phyloP scores from a whole-genome alignment of 192 early-diverging fungal species.

The Mycoemilia scoparia region DNA sequence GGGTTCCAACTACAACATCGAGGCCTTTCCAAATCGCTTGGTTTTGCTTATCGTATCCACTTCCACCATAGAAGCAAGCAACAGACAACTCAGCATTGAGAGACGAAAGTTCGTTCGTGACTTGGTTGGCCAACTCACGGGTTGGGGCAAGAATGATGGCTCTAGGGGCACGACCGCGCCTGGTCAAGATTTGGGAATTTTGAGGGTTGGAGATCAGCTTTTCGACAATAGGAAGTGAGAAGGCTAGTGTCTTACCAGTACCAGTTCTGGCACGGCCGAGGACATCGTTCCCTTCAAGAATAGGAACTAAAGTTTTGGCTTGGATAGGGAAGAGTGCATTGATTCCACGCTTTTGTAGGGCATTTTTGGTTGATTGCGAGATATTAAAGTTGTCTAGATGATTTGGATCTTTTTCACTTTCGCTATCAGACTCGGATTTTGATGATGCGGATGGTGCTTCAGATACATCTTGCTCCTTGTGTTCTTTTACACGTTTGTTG shows the following conservation, averaged over 20 bases:
- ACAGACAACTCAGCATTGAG: slow-evolving; percentile 44
- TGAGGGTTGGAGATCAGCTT: slow-evolving; percentile 29
- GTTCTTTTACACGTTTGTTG: slow-evolving; percentile 15
- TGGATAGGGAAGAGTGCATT: slow-evolving; percentile 85
- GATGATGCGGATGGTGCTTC: slow-evolving; percentile 15
- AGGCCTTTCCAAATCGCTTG: slow-evolving; percentile 50
- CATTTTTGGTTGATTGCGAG: slow-evolving; percentile 43
- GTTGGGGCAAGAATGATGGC: slow-evolving; percentile 77
- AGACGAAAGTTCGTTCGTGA: slow-evolving; percentile 51
- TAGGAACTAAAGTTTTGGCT: slow-evolving; percentile 55
- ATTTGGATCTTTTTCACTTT: slow-evolving; percentile 34
- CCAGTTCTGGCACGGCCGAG: slow-evolving; percentile 94
- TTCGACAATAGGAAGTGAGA: slow-evolving; percentile 79
- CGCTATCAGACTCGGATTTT: slow-evolving; percentile 7
- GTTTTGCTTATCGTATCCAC: slow-evolving; percentile 70
- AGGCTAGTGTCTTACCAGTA: slow-evolving; percentile 94
- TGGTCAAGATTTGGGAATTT: too few species aligned
- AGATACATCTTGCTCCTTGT: slow-evolving; percentile 4
- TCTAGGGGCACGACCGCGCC: slow-evolving; percentile 35
- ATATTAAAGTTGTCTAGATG: slow-evolving; percentile 40
- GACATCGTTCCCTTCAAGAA: slow-evolving; percentile 57
- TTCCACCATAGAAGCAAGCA: slow-evolving; percentile 76
- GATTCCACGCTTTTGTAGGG: slow-evolving; percentile 55
- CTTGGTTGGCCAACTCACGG: slow-evolving; percentile 77
- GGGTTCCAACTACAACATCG: slow-evolving; percentile 93